Conservation (phyloP, 805 yeast species). For the Cyberlindnera nakhonratchasimensis region DNA sequence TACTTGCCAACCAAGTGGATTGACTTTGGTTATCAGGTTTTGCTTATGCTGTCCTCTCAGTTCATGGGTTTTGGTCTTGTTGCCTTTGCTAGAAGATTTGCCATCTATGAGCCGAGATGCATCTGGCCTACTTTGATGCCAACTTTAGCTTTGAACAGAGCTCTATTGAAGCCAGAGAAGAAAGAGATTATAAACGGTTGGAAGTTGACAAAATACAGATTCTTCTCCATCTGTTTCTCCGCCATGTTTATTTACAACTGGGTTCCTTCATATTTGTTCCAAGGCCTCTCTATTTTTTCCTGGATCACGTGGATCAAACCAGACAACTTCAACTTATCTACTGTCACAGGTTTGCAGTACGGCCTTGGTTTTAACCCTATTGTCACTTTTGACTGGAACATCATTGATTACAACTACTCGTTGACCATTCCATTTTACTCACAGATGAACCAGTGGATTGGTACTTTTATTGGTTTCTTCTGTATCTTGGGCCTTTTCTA, state of each 20-base stretch:
- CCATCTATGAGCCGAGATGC: slow-evolving; percentile 47
- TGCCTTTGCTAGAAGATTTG: slow-evolving; percentile 54
- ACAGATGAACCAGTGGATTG: slow-evolving; percentile 30
- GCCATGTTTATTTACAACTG: slow-evolving; percentile 41
- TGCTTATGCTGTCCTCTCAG: slow-evolving; percentile 51
- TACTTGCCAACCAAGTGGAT: slow-evolving; percentile 31
- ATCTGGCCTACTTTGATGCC: slow-evolving; percentile 52
- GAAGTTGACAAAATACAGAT: slow-evolving; percentile 34
- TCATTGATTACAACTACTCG: slow-evolving; percentile 36
- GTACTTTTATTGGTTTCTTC: slow-evolving; percentile 33
- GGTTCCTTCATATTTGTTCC: slow-evolving; percentile 43
- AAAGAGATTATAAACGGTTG: slow-evolving; percentile 33
- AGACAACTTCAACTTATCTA: slow-evolving; percentile 43
- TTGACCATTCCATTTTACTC: slow-evolving; percentile 47
- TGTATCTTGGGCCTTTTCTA: slow-evolving; percentile 37
- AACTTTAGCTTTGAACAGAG: slow-evolving; percentile 47
- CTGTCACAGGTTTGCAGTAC: slow-evolving; percentile 42
- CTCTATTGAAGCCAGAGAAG: slow-evolving; percentile 38
- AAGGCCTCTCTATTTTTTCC: slow-evolving; percentile 40
- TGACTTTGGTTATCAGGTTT: slow-evolving; percentile 49
- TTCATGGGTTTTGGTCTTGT: slow-evolving; percentile 67
- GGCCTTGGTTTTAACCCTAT: slow-evolving; percentile 55
- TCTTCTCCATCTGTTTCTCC: slow-evolving; percentile 31
- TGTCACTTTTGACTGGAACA: slow-evolving; percentile 53
- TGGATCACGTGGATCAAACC: slow-evolving; percentile 63